These are phyloP conservation scores for Cercis canadensis DNA, from an alignment of 306 rosid genomes.

Conservation along the genomic window DNA sequence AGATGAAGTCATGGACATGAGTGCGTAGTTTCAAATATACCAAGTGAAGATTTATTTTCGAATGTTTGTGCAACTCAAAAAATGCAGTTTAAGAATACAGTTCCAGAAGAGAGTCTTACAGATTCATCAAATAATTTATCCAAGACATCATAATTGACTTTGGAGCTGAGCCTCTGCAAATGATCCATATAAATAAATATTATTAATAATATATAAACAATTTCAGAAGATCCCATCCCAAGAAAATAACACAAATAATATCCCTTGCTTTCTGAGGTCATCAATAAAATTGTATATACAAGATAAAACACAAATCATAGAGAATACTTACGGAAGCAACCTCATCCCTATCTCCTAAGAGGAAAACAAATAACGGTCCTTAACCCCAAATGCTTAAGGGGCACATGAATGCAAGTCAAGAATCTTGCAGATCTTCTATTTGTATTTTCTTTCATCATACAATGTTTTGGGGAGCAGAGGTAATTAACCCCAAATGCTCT, in stretches of 20 bases:
- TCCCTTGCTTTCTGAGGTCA: constrained; percentile 20
- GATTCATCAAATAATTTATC: constrained; percentile 52
- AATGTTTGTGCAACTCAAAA: neutral
- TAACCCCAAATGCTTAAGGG: neutral
- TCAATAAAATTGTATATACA: neutral
- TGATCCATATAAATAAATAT: constrained; percentile 33
- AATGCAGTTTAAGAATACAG: constrained; percentile 11
- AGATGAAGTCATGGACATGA: neutral
- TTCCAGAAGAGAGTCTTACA: constrained; percentile 45
- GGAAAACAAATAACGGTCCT: neutral
- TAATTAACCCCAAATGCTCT: too few relatives aligned
- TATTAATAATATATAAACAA: constrained; percentile 8
- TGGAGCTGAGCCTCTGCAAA: constrained; percentile 68
- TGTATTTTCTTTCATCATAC: neutral
- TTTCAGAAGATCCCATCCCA: constrained; percentile 4
- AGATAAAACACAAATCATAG: neutral
- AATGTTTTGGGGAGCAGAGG: neutral
- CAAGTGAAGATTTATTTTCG: neutral
- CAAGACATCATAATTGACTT: constrained; percentile 67
- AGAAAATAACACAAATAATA: constrained; percentile 16
- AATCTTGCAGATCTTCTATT: neutral
- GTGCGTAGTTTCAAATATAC: neutral
- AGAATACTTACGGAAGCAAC: neutral
- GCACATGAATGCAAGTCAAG: constrained; percentile 1
- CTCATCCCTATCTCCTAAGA: neutral